Conservation (phyloP, 1,284 basidiomycete genomes). For the Ceratobasidium sp. region DNA sequence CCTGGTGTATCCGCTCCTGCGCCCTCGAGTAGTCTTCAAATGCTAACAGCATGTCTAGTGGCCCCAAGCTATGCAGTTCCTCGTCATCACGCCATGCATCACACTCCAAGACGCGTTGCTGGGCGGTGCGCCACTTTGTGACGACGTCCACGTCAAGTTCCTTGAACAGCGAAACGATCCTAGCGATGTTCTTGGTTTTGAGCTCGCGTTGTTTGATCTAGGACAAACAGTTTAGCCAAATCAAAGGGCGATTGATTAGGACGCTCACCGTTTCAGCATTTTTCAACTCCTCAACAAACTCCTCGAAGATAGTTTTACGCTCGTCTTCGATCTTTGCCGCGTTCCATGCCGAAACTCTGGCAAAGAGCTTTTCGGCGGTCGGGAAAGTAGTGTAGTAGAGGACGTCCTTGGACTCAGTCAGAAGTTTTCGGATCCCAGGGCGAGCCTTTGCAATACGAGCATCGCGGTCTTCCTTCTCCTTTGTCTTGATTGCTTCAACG, state of each 20-base stretch:
- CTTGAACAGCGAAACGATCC: conserved; percentile 83
- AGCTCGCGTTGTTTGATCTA: conserved; percentile 81
- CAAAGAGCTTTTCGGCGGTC: conserved; percentile 85
- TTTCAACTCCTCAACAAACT: conserved; percentile 85
- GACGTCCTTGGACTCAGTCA: conserved; percentile 84
- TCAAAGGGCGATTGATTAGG: background rate
- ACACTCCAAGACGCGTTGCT: conserved; percentile 77
- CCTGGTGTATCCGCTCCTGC: conserved; percentile 88
- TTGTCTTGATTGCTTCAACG: conserved; percentile 69
- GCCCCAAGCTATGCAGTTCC: conserved; percentile 82
- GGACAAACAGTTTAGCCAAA: conserved; percentile 18
- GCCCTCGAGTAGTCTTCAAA: conserved; percentile 92
- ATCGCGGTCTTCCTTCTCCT: conserved; percentile 83
- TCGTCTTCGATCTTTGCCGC: conserved; percentile 85
- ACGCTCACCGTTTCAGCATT: conserved; percentile 81
- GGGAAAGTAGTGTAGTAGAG: conserved; percentile 89
- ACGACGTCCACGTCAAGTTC: conserved; percentile 86
- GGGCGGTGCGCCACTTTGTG: conserved; percentile 87
- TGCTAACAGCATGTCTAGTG: conserved; percentile 87
- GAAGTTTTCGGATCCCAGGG: conserved; percentile 83
- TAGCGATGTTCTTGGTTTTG: conserved; percentile 77
- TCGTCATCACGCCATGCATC: conserved; percentile 78
- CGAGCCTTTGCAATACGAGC: conserved; percentile 82
- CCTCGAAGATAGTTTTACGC: conserved; percentile 85
- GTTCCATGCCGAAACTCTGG: conserved; percentile 88